Evolutionary conservation across 306 rosid genomes (phyloP), one percentile per base, ranked within the genome.

Genomic region (Biancaea sappan): DNA sequence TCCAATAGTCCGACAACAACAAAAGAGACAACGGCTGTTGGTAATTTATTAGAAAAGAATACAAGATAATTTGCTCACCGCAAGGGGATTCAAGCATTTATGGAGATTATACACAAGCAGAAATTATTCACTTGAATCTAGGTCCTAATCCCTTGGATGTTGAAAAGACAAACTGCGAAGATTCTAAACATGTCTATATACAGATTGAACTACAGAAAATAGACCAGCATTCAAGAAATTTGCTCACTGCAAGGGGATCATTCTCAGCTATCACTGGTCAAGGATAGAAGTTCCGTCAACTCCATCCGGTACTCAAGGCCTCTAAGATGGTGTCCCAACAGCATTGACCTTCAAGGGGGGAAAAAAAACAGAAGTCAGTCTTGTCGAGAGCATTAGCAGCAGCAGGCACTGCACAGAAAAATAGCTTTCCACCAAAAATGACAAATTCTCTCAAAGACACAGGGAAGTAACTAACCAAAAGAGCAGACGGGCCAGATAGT

Each of bases 231-330:
- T 84, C 75, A 85, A 52, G 81, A 71, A 67, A 77, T 72, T 74
- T 74, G 85, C 71, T 79, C 73, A 54, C 77, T 81, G 14, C 76
- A 82, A 32, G 82, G 28, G 21, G 53, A 70, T 82, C 87, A 71
- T 69, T 78, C 73, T 84, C 89, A 73, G 76, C 56, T 63, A 40
- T 82, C 81, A 18, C 53, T 85, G 40, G 89, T 77, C 64, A 88
- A 80, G 74, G 91, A 75, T 29, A 94, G 83, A 67, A 94, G 85
- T 69, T 94, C 85, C 72, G 61, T 86, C 74, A 91, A 88, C 83
- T 91, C 90, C 88, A 90, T 73, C 74, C 96, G 89, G 71, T 87
- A 91, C 85, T 94, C 97, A 2, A 91, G 97, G 64, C 97, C 98
- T 81, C 91, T 87, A 24, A 91, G 86, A 83, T 88, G 77, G 88